Base-by-base conservation (phyloP, 2,329 filamentous ascomycete species). In the Microdochium bolleyi region DNA sequence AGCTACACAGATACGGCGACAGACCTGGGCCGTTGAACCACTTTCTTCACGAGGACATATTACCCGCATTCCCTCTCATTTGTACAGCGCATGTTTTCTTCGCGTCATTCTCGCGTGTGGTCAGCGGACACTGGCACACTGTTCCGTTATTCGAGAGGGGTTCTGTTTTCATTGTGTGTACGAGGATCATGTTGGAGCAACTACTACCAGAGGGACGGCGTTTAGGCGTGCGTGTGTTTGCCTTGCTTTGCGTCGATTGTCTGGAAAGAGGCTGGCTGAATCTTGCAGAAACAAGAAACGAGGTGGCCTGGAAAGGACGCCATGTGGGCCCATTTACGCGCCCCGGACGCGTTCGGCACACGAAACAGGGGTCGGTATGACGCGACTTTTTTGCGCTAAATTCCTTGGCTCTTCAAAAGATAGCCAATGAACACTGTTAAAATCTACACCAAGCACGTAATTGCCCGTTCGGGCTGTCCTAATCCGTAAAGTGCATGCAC, bases 21-120 rank as follows among this genome's bases (percentile, higher is more conserved):
- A 46, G 13, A 21, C 22, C 3, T 11, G 19, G 13, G 19, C 16
- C 16, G 7, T 7, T 19, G 13, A 22, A 16, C 16, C 41, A 16
- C 9, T 24, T 46, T 22, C 13, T 46, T 46, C 21, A 21, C 41
- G 7, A 19, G 9, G 7, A 46, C 41, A 49, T 30, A 30, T n/a
- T 37, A 50, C 24, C 37, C 46, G 34, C 22, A 38, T 7, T 46
- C 50, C 48, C 30, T 51, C 38, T 51, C 52, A 53, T 51, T 27
- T n/a, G 34, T 51, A 41, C 32, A 32, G 48, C 50, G 32, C 49
- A 46, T 49, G 51, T 50, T 24, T 48, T 34, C 16, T 3, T 32
- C 24, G 32, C 34, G 49, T 34, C 34, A 19, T 24, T 34, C 44
- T 22, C 22, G 34, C 51, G 41, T 48, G 10, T 27, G 11, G 27